These are phyloP conservation scores for Chondrostereum purpureum DNA, from an alignment of 1,284 basidiomycete species.

Conservation along the genomic window DNA sequence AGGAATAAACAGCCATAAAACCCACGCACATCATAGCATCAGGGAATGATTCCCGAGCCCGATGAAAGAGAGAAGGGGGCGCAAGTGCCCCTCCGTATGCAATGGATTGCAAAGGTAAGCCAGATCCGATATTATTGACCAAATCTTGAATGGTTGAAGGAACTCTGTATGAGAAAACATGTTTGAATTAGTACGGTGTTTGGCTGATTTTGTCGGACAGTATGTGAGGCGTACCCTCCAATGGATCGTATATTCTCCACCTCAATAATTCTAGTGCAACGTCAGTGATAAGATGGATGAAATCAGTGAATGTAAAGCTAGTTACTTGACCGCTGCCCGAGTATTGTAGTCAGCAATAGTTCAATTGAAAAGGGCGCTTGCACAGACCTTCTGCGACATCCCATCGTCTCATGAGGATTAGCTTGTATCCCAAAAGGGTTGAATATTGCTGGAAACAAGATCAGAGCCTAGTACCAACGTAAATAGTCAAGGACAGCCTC, in stretches of 20 bases:
- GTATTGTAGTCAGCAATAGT: too few relatives aligned
- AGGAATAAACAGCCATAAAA: too few relatives aligned
- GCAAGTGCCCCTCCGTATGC: conserved; percentile 53
- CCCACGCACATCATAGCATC: conserved; percentile 42
- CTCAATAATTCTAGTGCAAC: conserved; percentile 35
- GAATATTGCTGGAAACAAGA: too few relatives aligned
- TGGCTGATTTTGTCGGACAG: too few relatives aligned
- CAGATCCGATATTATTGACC: conserved; percentile 35
- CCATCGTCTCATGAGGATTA: conserved; percentile 61
- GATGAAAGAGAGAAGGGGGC: conserved; percentile 38
- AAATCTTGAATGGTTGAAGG: conserved; percentile 59
- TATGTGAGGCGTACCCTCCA: conserved; percentile 33
- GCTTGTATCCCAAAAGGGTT: too few relatives aligned
- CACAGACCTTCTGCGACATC: conserved; percentile 41
- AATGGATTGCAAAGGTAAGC: conserved; percentile 39
- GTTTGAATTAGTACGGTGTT: too few relatives aligned
- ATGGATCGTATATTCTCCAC: conserved; percentile 40
- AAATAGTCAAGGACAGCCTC: too few relatives aligned
- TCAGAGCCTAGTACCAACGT: too few relatives aligned
- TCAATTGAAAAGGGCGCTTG: too few relatives aligned
- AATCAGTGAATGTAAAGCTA: too few relatives aligned
- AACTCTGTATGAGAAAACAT: conserved; percentile 36
- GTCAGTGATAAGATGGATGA: too few relatives aligned
- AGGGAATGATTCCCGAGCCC: conserved; percentile 37
- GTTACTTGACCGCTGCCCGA: too few relatives aligned